Conservation (phyloP, 306 rosid species). For the Quercus rubra region DNA sequence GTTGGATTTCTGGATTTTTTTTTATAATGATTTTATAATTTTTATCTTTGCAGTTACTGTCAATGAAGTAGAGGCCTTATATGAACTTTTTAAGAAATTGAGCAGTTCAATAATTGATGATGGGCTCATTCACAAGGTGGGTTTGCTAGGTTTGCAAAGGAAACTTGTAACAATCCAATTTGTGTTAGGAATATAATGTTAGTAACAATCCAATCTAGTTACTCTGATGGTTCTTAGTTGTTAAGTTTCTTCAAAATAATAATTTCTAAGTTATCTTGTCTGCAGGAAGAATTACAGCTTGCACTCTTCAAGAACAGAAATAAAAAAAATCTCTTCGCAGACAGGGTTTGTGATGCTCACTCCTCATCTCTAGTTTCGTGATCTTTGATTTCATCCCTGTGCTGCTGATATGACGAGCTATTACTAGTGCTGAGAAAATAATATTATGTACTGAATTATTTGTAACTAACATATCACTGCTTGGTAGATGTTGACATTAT, state of each 20-base stretch:
- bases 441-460: neutral
- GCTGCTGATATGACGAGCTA: neutral
- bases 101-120: constrained; percentile 80
- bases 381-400: constrained; percentile 6
- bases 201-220: too few species aligned
- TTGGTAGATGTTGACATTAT: neutral
- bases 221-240: neutral
- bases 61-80: constrained; percentile 76
- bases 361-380: neutral
- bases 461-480: neutral
- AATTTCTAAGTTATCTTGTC: neutral
- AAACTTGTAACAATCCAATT: neutral
- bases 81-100: constrained; percentile 72
- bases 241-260: neutral
- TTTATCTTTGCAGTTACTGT: constrained; percentile 51
- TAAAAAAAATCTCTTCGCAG: constrained; percentile 69
- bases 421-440: neutral
- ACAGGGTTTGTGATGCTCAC: constrained; percentile 54
- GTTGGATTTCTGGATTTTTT: neutral
- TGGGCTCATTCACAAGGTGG: constrained; percentile 80
- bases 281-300: constrained; percentile 92
- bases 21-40: too few species aligned
- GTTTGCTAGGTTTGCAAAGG: constrained; percentile 1
- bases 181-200: neutral
- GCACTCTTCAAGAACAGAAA: constrained; percentile 73